These are phyloP conservation scores for Ascochyta rabiei DNA, from an alignment of 2,329 filamentous ascomycete genomes.

Conservation along the genomic window DNA sequence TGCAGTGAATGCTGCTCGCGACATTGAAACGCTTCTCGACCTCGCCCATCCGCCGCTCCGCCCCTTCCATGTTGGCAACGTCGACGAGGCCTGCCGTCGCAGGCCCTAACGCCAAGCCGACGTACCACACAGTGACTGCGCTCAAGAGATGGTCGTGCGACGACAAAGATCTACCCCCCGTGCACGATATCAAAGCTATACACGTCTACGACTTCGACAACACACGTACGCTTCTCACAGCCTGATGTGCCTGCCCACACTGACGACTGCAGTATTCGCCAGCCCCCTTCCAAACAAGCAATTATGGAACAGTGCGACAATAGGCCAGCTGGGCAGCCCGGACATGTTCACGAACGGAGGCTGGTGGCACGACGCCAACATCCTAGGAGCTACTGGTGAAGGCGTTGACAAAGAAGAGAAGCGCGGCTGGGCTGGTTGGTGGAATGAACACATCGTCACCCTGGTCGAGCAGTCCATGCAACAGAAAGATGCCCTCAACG, in stretches of 20 bases:
- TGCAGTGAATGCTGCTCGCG: constrained; percentile 33
- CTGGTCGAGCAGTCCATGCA: constrained; percentile 80
- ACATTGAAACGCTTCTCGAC: constrained; percentile 26
- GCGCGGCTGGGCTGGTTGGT: constrained; percentile 89
- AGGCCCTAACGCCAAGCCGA: constrained; percentile 34
- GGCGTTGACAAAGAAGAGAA: constrained; percentile 82
- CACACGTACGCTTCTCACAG: constrained; percentile 66
- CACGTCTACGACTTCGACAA: constrained; percentile 99
- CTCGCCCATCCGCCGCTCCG: constrained; percentile 26
- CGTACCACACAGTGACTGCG: constrained; percentile 68
- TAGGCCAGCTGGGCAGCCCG: constrained; percentile 76
- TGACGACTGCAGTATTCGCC: constrained; percentile 71
- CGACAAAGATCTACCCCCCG: constrained; percentile 73
- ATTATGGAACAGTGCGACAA: constrained; percentile 80
- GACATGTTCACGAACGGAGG: constrained; percentile 82
- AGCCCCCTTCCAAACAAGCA: constrained; percentile 88
- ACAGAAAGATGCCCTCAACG: constrained; percentile 82
- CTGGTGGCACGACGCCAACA: constrained; percentile 95
- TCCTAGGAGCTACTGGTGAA: constrained; percentile 84
- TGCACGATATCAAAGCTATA: constrained; percentile 74
- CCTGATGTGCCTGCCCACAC: neutral
- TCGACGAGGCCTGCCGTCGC: constrained; percentile 40
- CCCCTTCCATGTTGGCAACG: constrained; percentile 41
- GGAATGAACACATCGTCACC: constrained; percentile 88
- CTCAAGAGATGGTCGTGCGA: constrained; percentile 84